phyloP scores from a whole-genome alignment of 768 basidiomycete genomes.

The Leccinum subtestaceum region DNA sequence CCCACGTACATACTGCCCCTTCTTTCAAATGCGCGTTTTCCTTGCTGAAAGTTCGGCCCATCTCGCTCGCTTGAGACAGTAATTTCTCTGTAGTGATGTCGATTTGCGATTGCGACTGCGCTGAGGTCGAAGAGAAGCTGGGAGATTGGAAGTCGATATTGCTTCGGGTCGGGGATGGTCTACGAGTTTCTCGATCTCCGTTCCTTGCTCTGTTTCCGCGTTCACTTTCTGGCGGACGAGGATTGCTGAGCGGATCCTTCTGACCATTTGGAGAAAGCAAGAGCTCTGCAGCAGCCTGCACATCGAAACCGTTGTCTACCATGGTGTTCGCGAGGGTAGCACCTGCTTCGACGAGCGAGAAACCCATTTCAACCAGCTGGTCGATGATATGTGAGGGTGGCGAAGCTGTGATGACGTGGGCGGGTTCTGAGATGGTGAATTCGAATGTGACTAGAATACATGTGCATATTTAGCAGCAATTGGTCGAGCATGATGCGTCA shows the following conservation, averaged over 20 bases:
- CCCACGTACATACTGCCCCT: no score
- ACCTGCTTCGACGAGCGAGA: slow-evolving; percentile 74
- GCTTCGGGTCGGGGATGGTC: slow-evolving; percentile 6
- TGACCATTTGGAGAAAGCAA: slow-evolving; percentile 41
- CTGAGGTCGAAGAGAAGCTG: not conserved
- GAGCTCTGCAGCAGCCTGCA: slow-evolving; percentile 76
- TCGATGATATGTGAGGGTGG: slow-evolving; percentile 90
- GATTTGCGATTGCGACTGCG: no score
- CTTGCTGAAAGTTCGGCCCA: slow-evolving; percentile 78
- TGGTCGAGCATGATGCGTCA: no score
- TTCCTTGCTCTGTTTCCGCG: slow-evolving; percentile 3
- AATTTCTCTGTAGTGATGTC: no score
- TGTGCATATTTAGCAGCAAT: no score
- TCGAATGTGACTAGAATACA: no score
- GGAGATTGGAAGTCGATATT: not conserved
- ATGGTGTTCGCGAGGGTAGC: slow-evolving; percentile 69
- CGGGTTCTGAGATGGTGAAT: no score
- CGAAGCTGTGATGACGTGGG: no score
- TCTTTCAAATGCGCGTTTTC: slow-evolving; percentile 82
- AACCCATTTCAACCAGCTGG: slow-evolving; percentile 95
- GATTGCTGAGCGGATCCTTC: slow-evolving; percentile 7
- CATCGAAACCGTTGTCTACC: slow-evolving; percentile 54
- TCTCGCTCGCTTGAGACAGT: slow-evolving; percentile 30
- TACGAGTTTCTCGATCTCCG: not conserved
- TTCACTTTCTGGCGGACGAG: slow-evolving; percentile 10